Base-by-base conservation (phyloP, 2,329 filamentous ascomycete genomes). In the Myriosclerotinia scirpicola region DNA sequence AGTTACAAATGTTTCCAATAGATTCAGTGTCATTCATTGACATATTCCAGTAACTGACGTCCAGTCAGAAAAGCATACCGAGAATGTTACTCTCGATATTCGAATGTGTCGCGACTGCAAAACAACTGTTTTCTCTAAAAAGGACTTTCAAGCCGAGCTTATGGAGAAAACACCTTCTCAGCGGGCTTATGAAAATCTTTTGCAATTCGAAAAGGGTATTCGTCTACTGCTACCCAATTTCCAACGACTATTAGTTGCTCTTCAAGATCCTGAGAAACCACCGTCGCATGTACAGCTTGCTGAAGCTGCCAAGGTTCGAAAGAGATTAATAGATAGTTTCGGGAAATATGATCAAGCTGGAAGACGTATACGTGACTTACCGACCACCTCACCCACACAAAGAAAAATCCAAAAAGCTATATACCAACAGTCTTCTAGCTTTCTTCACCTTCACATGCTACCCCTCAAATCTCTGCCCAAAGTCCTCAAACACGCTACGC, bases 71-170 rank as follows among this genome's bases (percentile, higher is more conserved):
- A 84, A 84, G 72, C 70, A 77, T 72, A 69, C 82, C 76, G 80
- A 79, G 17, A 84, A 54, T 20, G 77, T 96, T 53, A 87, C 86
- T 64, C 79, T 98, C 54, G 92, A 97, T 75, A 82, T 99, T 20
- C 87, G 95, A 53, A 94, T 99, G 85, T 99, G 95, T 78, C 90
- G 90, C 73, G 92, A 96, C 66, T 99, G 95, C 80, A 92, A 85
- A 71, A 79, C 84, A 42, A 91, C 86, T 0, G 78, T 91, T 26
- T 92, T 91, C 77, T 85, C 85, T 73, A 86, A 85, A 72, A 83
- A 85, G 67, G 89, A 91, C 71, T 91, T 91, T 73, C 81, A 83
- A 42, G 81, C 83, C 40, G 85, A 88, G 69, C 76, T 87, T 11
- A 79, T 80, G 2, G 80, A 82, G 22, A 84, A 83, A 69, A 83